Base-by-base conservation (phyloP, 805 yeast genomes). In the Nakazawaea sp. region DNA sequence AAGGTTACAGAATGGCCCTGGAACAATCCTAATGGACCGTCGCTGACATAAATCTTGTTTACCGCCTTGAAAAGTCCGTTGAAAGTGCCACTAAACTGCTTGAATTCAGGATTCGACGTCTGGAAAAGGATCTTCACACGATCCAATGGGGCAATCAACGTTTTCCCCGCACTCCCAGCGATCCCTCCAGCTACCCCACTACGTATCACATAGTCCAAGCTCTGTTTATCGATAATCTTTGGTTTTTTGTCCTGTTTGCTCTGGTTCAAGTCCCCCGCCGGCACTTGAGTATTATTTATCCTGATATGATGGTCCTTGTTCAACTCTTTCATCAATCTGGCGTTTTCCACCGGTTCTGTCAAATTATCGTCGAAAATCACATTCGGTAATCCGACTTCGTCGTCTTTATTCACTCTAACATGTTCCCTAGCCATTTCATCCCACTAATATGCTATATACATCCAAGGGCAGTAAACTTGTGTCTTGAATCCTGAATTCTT, bases 1-100 rank as follows among this genome's bases (percentile, higher is more conserved):
- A 92, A 62, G 0, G 98, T 92, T 1, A 94, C 96, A 4, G 95
- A 85, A 56, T 92, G 98, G 28, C 98, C 98, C 51, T 90, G 96
- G 55, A 78, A 90, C 38, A 92, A 72, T 2, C 98, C 98, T 30
- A 62, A 44, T 1, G 78, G 32, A 13, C 97, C 97, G 55, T 87
- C 92, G 35, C 62, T 66, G 6, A 48, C 39, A 61, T 75, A 75
- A 18, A 92, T 89, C 40, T 74, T 70, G 25, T 61, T 61, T 0
- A 81, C 81, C 0, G 98, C 97, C 32, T 66, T 62, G 43, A 77
- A 67, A 38, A 92, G 62, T 2, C 98, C 98, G 23, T 62, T 57
- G 45, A 83, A 73, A 1, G 90, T 76, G 12, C 96, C 96, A 6
- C 95, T 68, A 55, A 75, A 87, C 54, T 81, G 74, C 27, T 73